These are phyloP conservation scores for Seiridium cupressi DNA, from an alignment of 2,329 filamentous ascomycete genomes.

Conservation along the genomic window DNA sequence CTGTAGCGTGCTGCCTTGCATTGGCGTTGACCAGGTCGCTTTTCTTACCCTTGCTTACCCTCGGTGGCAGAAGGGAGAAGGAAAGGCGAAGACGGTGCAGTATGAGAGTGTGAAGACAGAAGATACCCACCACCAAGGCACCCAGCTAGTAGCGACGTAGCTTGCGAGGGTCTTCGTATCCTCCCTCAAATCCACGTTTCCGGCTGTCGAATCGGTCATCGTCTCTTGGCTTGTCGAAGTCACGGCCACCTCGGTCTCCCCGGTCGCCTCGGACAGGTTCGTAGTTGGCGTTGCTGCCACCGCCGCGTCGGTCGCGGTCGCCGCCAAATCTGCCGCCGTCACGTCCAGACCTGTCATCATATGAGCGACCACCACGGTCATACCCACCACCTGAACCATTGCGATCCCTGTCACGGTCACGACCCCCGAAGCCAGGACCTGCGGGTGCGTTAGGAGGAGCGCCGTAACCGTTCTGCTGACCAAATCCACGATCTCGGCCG, in stretches of 20 bases:
- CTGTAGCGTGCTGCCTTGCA: not conserved
- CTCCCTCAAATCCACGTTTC: constrained; percentile 74
- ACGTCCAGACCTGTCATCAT: constrained; percentile 56
- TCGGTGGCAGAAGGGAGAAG: constrained; percentile 32
- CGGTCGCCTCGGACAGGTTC: constrained; percentile 70
- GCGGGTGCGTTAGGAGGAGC: constrained; percentile 61
- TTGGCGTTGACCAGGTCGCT: not conserved
- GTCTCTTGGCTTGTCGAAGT: constrained; percentile 52
- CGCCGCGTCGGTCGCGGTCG: constrained; percentile 18
- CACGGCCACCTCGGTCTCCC: constrained; percentile 52
- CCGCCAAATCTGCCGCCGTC: constrained; percentile 38
- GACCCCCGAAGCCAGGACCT: constrained; percentile 52
- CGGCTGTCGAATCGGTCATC: constrained; percentile 47
- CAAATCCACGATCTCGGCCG: constrained; percentile 44
- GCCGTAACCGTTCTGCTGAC: constrained; percentile 45
- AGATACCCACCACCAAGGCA: constrained; percentile 45
- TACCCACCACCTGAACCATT: constrained; percentile 52
- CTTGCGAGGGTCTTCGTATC: constrained; percentile 73
- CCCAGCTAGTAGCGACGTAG: constrained; percentile 54
- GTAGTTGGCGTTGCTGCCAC: constrained; percentile 72
- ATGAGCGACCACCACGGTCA: constrained; percentile 57
- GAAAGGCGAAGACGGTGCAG: constrained; percentile 29
- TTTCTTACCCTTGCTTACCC: constrained; percentile 35
- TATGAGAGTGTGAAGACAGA: constrained; percentile 30
- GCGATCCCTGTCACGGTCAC: constrained; percentile 44